A percentile compares a stretch with the other conserved stretches of the same genome.
phyloP scores from a whole-genome alignment of 1,284 basidiomycete genomes.

The Spongispora temasekensis region DNA sequence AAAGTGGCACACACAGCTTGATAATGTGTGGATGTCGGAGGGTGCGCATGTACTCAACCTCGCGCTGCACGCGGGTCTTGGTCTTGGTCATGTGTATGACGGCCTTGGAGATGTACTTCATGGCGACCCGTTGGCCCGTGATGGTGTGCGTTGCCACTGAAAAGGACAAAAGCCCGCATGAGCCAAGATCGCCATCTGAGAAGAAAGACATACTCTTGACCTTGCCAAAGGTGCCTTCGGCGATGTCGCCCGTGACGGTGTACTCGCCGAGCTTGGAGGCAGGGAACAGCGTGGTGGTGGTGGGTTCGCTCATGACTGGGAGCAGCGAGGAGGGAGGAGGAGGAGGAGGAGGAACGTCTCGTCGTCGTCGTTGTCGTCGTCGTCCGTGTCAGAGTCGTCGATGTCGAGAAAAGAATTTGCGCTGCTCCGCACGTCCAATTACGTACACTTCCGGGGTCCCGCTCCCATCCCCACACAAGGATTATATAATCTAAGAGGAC shows the following conservation, averaged over 20 bases:
- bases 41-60: constrained; percentile 94
- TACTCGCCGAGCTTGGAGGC: constrained; percentile 79
- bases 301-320: constrained; percentile 29
- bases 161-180: too few species aligned
- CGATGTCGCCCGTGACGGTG: constrained; percentile 73
- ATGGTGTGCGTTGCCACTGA: constrained; percentile 95
- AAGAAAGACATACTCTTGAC: constrained; percentile 82
- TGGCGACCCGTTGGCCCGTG: constrained; percentile 94
- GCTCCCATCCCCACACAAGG: background rate
- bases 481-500: constrained; percentile 22
- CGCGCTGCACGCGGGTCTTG: constrained; percentile 89
- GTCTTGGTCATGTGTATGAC: constrained; percentile 92
- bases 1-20: constrained; percentile 71
- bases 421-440: constrained; percentile 18
- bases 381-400: background rate
- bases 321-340: background rate
- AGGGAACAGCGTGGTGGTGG: constrained; percentile 36
- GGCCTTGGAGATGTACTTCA: constrained; percentile 97
- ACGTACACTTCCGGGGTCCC: constrained; percentile 26
- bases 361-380: constrained; percentile 8
- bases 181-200: constrained; percentile 14
- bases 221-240: constrained; percentile 95
- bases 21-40: constrained; percentile 94
- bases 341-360: background rate
- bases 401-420: constrained; percentile 20